Conservation (phyloP, 202 grass and related monocot genomes). For the Schoenoplectus tabernaemontani region DNA sequence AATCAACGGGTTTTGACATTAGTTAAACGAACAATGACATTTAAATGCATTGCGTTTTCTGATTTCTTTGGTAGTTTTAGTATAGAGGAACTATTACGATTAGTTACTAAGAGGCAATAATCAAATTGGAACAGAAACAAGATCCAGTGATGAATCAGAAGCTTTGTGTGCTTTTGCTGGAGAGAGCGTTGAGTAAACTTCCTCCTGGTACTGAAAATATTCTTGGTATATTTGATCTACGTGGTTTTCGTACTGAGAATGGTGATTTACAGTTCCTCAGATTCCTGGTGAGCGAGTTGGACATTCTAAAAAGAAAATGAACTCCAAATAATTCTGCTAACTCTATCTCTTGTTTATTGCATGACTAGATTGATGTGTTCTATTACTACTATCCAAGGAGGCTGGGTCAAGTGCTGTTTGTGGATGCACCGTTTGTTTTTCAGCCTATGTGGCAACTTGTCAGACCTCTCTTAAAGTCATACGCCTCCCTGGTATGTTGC, state of each 20-base stretch:
- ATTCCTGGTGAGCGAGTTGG: constrained; percentile 69
- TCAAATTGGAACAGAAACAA: constrained; percentile 51
- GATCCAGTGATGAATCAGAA: constrained; percentile 61
- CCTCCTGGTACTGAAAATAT: constrained; percentile 56
- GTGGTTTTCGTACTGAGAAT: constrained; percentile 62
- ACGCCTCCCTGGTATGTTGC: constrained; percentile 53
- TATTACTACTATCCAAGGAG: constrained; percentile 90
- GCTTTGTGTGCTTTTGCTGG: constrained; percentile 69
- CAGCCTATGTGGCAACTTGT: constrained; percentile 87
- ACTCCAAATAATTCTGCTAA: neutral
- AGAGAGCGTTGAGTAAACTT: constrained; percentile 73
- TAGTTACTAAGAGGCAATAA: constrained; percentile 19
- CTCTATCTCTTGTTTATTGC: neutral
- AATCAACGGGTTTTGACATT: neutral
- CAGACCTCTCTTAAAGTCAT: constrained; percentile 78
- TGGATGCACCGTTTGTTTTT: constrained; percentile 85
- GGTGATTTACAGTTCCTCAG: constrained; percentile 70
- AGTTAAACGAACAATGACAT: neutral
- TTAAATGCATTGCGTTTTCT: neutral
- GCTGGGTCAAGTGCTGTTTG: constrained; percentile 81
- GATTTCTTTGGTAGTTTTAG: neutral
- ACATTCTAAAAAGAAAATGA: neutral
- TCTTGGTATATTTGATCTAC: constrained; percentile 77
- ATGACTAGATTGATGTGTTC: constrained; percentile 73
- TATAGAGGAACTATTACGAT: neutral